phyloP scores from a whole-genome alignment of 768 basidiomycete species.

The Phanerodontia chrysosporium region DNA sequence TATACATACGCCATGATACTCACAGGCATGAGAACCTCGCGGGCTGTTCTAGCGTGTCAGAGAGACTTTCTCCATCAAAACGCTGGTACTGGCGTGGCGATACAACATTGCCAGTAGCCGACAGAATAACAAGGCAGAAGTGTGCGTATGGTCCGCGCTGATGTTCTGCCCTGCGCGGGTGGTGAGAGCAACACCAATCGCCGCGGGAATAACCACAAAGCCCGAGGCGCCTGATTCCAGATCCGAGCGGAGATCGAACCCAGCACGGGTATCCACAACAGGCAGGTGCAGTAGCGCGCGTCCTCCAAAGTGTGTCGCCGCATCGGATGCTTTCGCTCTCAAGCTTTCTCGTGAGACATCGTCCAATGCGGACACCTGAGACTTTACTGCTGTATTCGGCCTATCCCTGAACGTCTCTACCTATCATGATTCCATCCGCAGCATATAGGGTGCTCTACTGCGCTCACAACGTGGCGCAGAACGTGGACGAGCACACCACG shows the following conservation, averaged over 20 bases:
- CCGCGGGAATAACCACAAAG: background rate
- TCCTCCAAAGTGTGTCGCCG: background rate
- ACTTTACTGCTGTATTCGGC: background rate
- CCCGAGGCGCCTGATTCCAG: background rate
- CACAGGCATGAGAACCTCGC: constrained; percentile 3
- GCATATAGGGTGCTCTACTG: background rate
- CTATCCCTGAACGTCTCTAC: background rate
- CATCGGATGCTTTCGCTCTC: background rate
- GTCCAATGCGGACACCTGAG: background rate
- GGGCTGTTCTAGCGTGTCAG: background rate
- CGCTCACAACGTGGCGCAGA: background rate
- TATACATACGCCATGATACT: background rate
- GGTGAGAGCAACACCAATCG: background rate
- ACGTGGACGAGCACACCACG: background rate
- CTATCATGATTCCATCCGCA: background rate
- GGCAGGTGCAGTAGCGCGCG: background rate
- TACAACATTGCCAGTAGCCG: background rate
- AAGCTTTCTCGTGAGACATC: background rate
- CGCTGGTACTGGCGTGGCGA: background rate
- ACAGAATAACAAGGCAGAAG: background rate
- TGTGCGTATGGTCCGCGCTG: background rate
- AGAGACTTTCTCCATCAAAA: background rate
- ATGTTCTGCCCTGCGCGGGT: background rate
- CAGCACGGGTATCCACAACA: background rate
- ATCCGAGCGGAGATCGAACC: background rate